Evolutionary conservation across 805 yeast genomes (phyloP).

Genomic region (Lipomyces yamanashiensis): DNA sequence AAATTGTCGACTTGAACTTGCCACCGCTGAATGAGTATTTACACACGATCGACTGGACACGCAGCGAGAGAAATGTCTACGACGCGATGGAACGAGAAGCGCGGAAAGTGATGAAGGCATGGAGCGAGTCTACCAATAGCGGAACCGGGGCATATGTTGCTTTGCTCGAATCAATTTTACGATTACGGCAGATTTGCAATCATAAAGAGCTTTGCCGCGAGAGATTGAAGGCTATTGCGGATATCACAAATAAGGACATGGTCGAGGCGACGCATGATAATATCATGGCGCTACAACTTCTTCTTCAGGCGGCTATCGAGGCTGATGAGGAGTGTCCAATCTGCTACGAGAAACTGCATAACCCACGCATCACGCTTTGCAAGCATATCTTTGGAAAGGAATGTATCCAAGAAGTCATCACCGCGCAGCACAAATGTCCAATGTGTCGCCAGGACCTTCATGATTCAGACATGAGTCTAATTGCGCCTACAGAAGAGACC

Average conservation of each 20-base stretch:
- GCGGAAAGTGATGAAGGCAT: slow-evolving; percentile 4
- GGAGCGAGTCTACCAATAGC: neutral
- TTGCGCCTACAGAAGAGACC: slow-evolving; percentile 21
- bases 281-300: slow-evolving; percentile 22
- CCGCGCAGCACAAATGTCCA: slow-evolving; percentile 17
- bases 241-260: slow-evolving; percentile 9
- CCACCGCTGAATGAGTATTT: slow-evolving; percentile 28
- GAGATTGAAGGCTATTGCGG: slow-evolving; percentile 9
- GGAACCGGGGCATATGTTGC: slow-evolving; percentile 50
- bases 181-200: slow-evolving; percentile 86
- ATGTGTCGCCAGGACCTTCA: slow-evolving; percentile 20
- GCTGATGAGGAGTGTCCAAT: slow-evolving; percentile 33
- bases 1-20: slow-evolving; percentile 23
- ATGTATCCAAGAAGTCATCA: slow-evolving; percentile 26
- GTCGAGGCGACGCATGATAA: slow-evolving; percentile 24
- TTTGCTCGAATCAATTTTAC: slow-evolving; percentile 70
- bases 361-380: slow-evolving; percentile 31
- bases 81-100: slow-evolving; percentile 32
- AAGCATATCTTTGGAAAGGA: slow-evolving; percentile 29
- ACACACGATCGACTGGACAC: slow-evolving; percentile 29
- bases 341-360: slow-evolving; percentile 25
- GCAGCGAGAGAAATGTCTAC: slow-evolving; percentile 23
- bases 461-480: slow-evolving; percentile 9
- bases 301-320: slow-evolving; percentile 25
- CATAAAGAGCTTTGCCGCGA: slow-evolving; percentile 48